These are phyloP conservation scores for Thinopyrum elongatum DNA, from an alignment of 176 grass and related monocot species.

Conservation along the genomic window DNA sequence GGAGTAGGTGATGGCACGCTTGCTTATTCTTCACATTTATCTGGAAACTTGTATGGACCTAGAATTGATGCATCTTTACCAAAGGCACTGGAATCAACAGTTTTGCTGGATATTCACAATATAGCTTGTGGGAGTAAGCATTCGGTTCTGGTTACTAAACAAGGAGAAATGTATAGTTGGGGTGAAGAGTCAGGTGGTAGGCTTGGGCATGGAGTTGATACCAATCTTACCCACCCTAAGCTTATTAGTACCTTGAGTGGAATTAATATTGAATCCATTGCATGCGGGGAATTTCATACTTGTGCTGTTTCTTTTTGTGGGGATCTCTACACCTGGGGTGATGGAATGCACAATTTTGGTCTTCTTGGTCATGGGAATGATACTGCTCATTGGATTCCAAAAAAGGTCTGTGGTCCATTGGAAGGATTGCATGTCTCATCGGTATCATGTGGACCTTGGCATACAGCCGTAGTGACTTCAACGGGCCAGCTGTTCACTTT, in stretches of 20 bases:
- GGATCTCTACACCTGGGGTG: slow-evolving; percentile 83
- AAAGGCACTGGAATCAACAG: slow-evolving; percentile 55
- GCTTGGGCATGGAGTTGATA: slow-evolving; percentile 68
- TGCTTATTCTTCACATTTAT: slow-evolving; percentile 35
- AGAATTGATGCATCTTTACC: slow-evolving; percentile 54
- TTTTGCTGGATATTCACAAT: slow-evolving; percentile 57
- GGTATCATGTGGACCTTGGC: slow-evolving; percentile 74
- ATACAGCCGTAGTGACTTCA: slow-evolving; percentile 65
- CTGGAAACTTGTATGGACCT: slow-evolving; percentile 15
- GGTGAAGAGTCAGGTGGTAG: slow-evolving; percentile 64
- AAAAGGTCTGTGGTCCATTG: slow-evolving; percentile 55
- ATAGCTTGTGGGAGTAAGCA: slow-evolving; percentile 63
- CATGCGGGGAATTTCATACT: slow-evolving; percentile 77
- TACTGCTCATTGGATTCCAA: slow-evolving; percentile 72
- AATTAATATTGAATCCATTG: slow-evolving; percentile 49
- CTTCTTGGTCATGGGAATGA: slow-evolving; percentile 62
- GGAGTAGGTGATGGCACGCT: slow-evolving; percentile 43
- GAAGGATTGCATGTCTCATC: slow-evolving; percentile 55
- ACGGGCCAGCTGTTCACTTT: slow-evolving; percentile 68
- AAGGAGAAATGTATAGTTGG: slow-evolving; percentile 82
- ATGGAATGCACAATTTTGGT: slow-evolving; percentile 59
- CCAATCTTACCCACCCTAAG: slow-evolving; percentile 59
- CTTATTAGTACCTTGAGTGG: slow-evolving; percentile 50
- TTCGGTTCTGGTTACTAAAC: slow-evolving; percentile 63
- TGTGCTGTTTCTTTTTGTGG: slow-evolving; percentile 65